Evolutionary conservation across 2,329 filamentous ascomycete species (phyloP), one percentile per base, ranked within the genome.

Genomic region (Colletotrichum tabaci): DNA sequence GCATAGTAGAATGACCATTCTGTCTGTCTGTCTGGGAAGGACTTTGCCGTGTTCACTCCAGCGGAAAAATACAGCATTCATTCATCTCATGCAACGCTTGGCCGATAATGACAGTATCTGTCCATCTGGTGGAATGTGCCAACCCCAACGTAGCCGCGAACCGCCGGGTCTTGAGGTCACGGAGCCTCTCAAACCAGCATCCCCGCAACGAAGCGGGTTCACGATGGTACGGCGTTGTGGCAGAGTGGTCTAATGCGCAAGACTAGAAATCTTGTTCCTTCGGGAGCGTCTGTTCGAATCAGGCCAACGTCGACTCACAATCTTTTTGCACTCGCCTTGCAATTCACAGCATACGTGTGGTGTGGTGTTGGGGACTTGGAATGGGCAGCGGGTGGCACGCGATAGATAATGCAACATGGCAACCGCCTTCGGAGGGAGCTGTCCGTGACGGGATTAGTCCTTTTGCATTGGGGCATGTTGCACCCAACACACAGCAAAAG

Each of bases 211-310:
- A 40, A 52, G 63, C 50, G 64, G 64, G n/a, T 40, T 58, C 52
- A 63, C 8, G 16, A 58, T 52, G 21, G 44, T 18, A 8, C 16
- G 57, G 68, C 68, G 68, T 67, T 71, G 68, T 71, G 68, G 64
- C 68, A 71, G 68, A 71, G 64, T 71, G 68, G 68, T 71, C 68
- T 71, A 71, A 71, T 71, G 68, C 68, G 68, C 68, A 71, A 67
- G 68, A 71, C 68, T 71, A 71, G 64, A 71, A 71, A 71, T 71
- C 68, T 67, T 67, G 68, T 67, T 67, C 68, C 68, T 71, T 71
- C 68, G 68, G 68, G 21, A 23, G 21, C 21, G 68, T 71, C 67
- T 71, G 67, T 71, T 71, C 67, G 67, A 71, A 71, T 61, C 67
- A 71, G 68, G 68, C 68, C 68, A 62, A 71, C 68, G 68, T 71